phyloP scores from a whole-genome alignment of 225 moss, liverwort and hornwort species.

The Pseudisothecium myosuroides region DNA sequence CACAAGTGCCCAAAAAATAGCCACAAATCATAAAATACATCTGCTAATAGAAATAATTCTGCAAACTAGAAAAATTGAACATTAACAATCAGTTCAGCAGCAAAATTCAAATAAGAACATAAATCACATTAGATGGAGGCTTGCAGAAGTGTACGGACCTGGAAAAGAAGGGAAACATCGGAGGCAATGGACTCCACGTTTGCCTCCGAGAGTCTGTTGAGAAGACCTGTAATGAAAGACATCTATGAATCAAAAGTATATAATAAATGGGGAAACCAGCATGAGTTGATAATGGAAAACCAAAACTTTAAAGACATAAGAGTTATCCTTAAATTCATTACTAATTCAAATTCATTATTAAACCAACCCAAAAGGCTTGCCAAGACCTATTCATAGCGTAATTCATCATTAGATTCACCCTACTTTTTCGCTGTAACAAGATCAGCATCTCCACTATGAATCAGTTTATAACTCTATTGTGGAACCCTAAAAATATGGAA shows the following conservation, averaged over 20 bases:
- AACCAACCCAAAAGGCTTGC: not conserved
- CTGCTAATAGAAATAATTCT: not conserved
- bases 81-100: not conserved
- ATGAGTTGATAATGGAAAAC: not conserved
- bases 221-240: slow-evolving; percentile 43
- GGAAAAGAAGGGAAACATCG: slow-evolving; percentile 75
- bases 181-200: slow-evolving; percentile 92
- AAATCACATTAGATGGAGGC: not conserved
- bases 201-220: slow-evolving; percentile 88
- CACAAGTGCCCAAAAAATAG: not conserved
- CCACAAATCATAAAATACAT: not conserved
- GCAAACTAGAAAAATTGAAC: not conserved
- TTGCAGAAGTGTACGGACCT: slow-evolving; percentile 35
- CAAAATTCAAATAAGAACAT: not conserved
- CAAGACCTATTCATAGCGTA: not conserved
- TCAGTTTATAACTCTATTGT: not conserved
- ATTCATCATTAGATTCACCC: not conserved
- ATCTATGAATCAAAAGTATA: not conserved
- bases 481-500: not conserved
- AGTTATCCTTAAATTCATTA: not conserved
- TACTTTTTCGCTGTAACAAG: not conserved
- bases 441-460: not conserved
- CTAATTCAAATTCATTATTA: not conserved
- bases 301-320: not conserved
- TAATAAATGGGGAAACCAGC: not conserved